These are phyloP conservation scores for Manihot esculenta DNA, from an alignment of 441 rosid species.

Conservation along the genomic window DNA sequence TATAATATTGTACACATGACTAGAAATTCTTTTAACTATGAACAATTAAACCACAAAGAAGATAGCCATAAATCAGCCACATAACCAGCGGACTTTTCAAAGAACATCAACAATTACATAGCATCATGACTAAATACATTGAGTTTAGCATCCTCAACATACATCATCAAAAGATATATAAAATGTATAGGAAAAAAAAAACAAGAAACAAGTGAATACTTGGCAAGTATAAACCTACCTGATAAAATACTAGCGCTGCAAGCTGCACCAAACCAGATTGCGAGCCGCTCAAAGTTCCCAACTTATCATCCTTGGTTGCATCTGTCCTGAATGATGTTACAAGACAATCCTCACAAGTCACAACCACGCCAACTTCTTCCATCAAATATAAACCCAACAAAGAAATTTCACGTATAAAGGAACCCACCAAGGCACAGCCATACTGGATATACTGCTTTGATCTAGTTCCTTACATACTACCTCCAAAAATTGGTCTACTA, in stretches of 20 bases:
- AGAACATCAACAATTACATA: constrained; percentile 13
- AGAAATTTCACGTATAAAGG: constrained; percentile 14
- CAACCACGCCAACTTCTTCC: constrained; percentile 19
- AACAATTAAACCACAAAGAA: constrained; percentile 7
- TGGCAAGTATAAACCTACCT: constrained; percentile 39
- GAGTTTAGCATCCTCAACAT: neutral
- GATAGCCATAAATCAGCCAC: neutral
- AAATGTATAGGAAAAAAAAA: neutral
- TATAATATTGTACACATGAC: neutral
- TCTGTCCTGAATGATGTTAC: constrained; percentile 57
- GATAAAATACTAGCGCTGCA: constrained; percentile 74
- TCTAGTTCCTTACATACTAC: constrained; percentile 85
- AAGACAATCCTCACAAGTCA: constrained; percentile 28
- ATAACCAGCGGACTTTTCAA: neutral
- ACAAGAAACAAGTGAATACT: neutral
- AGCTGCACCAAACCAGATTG: constrained; percentile 74
- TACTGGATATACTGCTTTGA: constrained; percentile 55
- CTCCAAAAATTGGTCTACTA: constrained; percentile 81
- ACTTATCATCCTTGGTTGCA: constrained; percentile 70
- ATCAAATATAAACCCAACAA: constrained; percentile 9
- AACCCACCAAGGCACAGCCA: constrained; percentile 49
- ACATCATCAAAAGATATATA: neutral
- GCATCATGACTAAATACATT: constrained; percentile 17
- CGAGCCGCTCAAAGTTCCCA: constrained; percentile 63
- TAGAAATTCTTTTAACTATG: neutral